Base-by-base conservation (phyloP, 108 stramenopile species). In the Skeletonema tropicum region DNA sequence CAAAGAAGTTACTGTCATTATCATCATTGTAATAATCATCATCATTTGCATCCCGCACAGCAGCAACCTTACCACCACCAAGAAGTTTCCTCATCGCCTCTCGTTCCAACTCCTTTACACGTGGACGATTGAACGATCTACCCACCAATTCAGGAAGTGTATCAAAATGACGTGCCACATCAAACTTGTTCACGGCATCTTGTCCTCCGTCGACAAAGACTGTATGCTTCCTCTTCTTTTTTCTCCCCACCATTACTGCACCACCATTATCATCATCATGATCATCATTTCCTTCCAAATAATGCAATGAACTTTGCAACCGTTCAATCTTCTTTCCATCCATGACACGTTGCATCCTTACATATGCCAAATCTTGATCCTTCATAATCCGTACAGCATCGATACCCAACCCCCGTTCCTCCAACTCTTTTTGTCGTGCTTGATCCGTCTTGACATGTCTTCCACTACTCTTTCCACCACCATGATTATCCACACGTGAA, bases 361-460 rank as follows among this genome's bases (percentile, higher is more conserved):
- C 70, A 82, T 98, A 99, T 11, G 81, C 89, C 73, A 98, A 67
- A 88, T 99, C 98, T 86, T 99, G 98, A 71, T 93, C 94, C 80
- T 99, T 98, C 90, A 99, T 92, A 60, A 98, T 57, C 38, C 85
- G 76, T 3, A 96, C 77, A 45, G 90, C 83, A 46, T 92, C 94
- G 5, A 79, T 67, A 10, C 83, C 90, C 29, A 96, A 15, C 11
- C 70, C 72, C 61, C 17, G 58, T 29, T 65, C 76, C 42, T 77
- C 83, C 70, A 74, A 59, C 62, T 90, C 80, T 26, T 80, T 71
- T 58, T 88, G 67, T 46, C 82, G 59, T 11, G 85, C 80, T 64
- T 84, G 82, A 11, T 77, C 67, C 6, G 84, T 85, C 76, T 80
- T 87, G 23, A 84, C 71, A 57, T 89, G 80, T 30, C 66, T 45